Percentiles rank a stretch among this genome's conserved stretches.
These are phyloP conservation scores for Monosporozyma aerobia DNA, from an alignment of 805 yeast genomes.

Conservation along the genomic window DNA sequence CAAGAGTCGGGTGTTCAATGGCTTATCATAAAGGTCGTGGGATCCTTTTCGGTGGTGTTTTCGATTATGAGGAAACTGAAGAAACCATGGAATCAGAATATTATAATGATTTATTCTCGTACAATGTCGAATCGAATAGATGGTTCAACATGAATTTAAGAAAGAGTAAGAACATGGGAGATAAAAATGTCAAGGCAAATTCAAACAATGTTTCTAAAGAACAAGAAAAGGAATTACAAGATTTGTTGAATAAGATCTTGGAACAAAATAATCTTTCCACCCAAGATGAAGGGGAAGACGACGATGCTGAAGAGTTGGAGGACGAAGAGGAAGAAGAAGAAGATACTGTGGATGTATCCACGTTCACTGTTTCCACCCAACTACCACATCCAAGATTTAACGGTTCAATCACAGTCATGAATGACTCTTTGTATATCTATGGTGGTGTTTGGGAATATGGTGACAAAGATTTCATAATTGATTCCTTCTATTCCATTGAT, in stretches of 20 bases:
- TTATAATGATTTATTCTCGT: constrained; percentile 70
- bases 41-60: constrained; percentile 89
- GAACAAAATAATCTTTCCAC: constrained; percentile 64
- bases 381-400: constrained; percentile 88
- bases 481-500: constrained; percentile 80
- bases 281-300: constrained; percentile 37
- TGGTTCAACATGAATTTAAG: constrained; percentile 57
- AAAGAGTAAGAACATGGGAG: constrained; percentile 8
- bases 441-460: constrained; percentile 90
- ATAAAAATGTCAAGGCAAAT: constrained; percentile 35
- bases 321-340: constrained; percentile 22
- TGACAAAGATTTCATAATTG: constrained; percentile 76
- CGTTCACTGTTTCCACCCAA: constrained; percentile 33
- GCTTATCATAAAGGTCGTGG: constrained; percentile 80
- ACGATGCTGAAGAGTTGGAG: constrained; percentile 31
- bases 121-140: constrained; percentile 76
- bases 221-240: constrained; percentile 76
- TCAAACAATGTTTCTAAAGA: constrained; percentile 37
- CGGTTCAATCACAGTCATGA: constrained; percentile 74
- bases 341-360: constrained; percentile 22
- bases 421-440: constrained; percentile 71
- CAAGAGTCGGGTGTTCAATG: constrained; percentile 92
- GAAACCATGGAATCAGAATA: constrained; percentile 80
- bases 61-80: constrained; percentile 90
- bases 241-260: constrained; percentile 62